Evolutionary conservation across 2,329 filamentous ascomycete species (phyloP).

Genomic region (Paraconiothyrium brasiliense): DNA sequence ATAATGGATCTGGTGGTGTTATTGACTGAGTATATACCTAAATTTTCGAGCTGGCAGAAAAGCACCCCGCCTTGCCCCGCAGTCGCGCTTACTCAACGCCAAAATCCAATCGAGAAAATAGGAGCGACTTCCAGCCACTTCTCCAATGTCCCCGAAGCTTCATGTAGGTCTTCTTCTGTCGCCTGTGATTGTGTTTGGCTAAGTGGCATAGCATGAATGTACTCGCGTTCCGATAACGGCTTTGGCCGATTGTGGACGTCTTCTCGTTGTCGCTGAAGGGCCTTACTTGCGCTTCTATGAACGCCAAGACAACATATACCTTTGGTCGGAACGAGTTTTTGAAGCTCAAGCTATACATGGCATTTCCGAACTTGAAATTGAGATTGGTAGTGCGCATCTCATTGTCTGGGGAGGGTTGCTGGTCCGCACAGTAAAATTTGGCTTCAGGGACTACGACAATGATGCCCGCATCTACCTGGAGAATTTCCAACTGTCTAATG

Average conservation of each 20-base stretch:
- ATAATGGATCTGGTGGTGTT: neutral
- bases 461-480: constrained; percentile 34
- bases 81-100: constrained; percentile 45
- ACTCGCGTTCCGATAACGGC: constrained; percentile 57
- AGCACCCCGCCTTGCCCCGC: constrained; percentile 36
- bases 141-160: constrained; percentile 47
- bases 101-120: constrained; percentile 30
- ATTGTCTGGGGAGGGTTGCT: constrained; percentile 52
- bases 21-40: constrained; percentile 19
- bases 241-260: constrained; percentile 47
- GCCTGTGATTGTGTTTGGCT: constrained; percentile 16
- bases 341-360: constrained; percentile 77
- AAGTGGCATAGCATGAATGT: constrained; percentile 47
- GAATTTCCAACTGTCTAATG: constrained; percentile 28
- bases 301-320: constrained; percentile 31
- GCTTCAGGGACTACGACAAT: constrained; percentile 24
- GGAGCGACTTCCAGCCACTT: constrained; percentile 29
- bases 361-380: constrained; percentile 59
- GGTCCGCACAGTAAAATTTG: constrained; percentile 57
- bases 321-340: constrained; percentile 64
- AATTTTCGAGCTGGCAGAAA: constrained; percentile 32
- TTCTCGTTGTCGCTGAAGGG: constrained; percentile 56
- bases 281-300: constrained; percentile 53
- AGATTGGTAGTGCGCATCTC: constrained; percentile 33
- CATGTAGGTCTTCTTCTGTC: constrained; percentile 35